Evolutionary conservation across 306 rosid genomes (phyloP).

Genomic region (Casuarina cunninghamiana): DNA sequence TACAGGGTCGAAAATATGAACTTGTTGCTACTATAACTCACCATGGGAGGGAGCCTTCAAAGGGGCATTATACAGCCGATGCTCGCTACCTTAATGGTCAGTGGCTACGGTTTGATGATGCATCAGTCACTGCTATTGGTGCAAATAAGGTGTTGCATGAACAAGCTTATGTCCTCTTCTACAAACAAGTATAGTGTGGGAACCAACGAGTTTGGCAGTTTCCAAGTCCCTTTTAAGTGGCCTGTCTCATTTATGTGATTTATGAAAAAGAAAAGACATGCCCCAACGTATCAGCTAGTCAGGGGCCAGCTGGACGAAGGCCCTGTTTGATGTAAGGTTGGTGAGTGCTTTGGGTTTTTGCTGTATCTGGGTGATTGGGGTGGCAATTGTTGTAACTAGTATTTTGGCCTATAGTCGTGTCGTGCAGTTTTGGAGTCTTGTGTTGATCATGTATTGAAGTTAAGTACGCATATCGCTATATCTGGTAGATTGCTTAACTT

Average conservation of each 20-base stretch:
- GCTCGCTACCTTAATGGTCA: conserved; percentile 56
- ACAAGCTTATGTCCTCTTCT: conserved; percentile 88
- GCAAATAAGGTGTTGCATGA: conserved; percentile 72
- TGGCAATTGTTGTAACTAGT: not conserved
- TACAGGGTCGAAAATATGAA: conserved; percentile 84
- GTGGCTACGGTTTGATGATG: conserved; percentile 90
- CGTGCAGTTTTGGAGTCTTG: conserved; percentile 6
- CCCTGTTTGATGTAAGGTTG: conserved; percentile 5
- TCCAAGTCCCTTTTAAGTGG: not conserved
- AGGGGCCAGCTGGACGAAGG: conserved; percentile 9
- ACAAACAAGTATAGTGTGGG: conserved; percentile 43
- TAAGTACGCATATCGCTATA: not conserved
- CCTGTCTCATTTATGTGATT: conserved; percentile 9
- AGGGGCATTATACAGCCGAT: conserved; percentile 97
- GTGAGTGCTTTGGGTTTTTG: not conserved
- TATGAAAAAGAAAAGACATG: conserved; percentile 14
- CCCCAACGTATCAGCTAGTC: conserved; percentile 22
- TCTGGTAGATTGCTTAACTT: not conserved
- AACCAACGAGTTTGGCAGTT: not conserved
- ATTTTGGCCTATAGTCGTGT: not conserved
- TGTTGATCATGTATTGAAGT: not conserved
- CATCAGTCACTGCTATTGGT: conserved; percentile 71
- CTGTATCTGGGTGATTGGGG: not conserved
- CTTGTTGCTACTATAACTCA: conserved; percentile 94
- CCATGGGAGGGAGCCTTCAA: conserved; percentile 90